These are phyloP conservation scores for Nicotiana tabacum DNA, from an alignment of 257 asterid genomes.

Conservation along the genomic window DNA sequence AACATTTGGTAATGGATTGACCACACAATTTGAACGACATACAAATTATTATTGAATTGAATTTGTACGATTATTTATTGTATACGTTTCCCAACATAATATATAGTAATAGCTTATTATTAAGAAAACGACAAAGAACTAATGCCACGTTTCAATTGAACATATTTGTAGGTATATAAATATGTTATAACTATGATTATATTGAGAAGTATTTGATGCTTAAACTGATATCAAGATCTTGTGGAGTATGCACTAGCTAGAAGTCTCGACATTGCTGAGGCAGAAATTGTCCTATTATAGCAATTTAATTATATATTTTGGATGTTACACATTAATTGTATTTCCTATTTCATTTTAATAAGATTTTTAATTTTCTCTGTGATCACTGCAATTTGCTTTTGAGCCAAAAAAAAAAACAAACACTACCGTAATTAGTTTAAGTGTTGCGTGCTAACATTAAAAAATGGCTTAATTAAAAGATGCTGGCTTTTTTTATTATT, in stretches of 20 bases:
- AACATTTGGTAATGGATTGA: background rate
- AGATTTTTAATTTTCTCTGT: background rate
- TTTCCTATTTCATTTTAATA: background rate
- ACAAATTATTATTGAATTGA: background rate
- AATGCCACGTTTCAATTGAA: background rate
- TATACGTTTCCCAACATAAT: background rate
- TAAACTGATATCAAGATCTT: background rate
- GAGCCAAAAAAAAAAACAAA: too few species aligned
- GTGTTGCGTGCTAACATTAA: too few species aligned
- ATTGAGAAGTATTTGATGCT: background rate
- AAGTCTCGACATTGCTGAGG: background rate
- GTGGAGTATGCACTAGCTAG: conserved; percentile 5
- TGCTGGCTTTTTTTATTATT: too few species aligned
- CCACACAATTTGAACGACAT: background rate
- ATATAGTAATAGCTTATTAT: background rate
- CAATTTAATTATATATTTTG: background rate
- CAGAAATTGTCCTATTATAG: background rate
- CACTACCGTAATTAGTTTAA: too few species aligned
- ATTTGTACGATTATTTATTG: too few species aligned
- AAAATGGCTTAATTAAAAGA: too few species aligned
- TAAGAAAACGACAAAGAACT: background rate
- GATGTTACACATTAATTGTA: background rate
- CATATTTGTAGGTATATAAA: background rate
- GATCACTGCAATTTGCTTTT: too few species aligned
- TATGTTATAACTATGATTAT: background rate